Evolutionary conservation across 2,329 filamentous ascomycete genomes (phyloP).

Genomic region (Monilinia aucupariae): DNA sequence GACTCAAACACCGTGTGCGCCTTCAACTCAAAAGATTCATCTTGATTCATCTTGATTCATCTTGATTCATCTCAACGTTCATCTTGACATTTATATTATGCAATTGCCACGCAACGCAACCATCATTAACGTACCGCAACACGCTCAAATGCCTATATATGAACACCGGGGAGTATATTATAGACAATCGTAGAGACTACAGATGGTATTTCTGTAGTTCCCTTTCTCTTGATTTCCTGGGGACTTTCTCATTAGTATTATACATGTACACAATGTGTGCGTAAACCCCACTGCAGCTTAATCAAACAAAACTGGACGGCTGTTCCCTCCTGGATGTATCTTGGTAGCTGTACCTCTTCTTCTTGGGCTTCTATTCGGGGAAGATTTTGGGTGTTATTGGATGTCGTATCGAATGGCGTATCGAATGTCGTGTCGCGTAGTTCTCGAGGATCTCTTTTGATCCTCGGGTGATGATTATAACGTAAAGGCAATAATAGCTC

Average conservation of each 20-base stretch:
- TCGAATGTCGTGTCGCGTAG: too few species aligned
- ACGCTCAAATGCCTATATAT: not conserved
- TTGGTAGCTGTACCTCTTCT: not conserved
- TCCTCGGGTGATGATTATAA: not conserved
- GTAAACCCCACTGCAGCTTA: not conserved
- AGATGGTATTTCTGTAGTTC: not conserved
- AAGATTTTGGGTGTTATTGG: not conserved
- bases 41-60: too few species aligned
- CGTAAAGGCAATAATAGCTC: not conserved
- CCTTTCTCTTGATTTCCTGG: not conserved
- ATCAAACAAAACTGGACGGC: not conserved
- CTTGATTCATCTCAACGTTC: too few species aligned
- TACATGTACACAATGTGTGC: not conserved
- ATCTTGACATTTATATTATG: too few species aligned
- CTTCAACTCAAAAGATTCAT: not conserved
- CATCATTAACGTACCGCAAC: not conserved
- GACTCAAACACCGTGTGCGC: not conserved
- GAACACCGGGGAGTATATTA: not conserved
- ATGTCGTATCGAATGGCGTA: not conserved
- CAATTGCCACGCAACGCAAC: not conserved
- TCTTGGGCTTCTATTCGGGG: not conserved
- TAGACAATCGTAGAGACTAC: not conserved
- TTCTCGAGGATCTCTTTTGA: not conserved
- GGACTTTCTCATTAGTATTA: not conserved
- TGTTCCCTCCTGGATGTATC: not conserved